Conservation (phyloP, 345 rosid species). For the Nasturtium officinale region DNA sequence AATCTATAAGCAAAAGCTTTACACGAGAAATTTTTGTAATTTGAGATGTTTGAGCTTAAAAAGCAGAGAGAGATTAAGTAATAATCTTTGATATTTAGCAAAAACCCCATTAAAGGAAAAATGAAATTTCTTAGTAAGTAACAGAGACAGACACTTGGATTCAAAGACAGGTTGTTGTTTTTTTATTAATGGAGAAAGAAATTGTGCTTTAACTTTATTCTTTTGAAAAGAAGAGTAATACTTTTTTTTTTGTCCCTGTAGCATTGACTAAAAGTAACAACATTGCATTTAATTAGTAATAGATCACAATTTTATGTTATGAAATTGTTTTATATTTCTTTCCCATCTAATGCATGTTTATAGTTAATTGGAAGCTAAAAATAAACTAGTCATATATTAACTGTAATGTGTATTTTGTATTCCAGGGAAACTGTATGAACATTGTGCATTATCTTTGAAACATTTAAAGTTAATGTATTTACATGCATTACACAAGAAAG, state of each 20-base stretch:
- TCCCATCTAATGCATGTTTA: constrained; percentile 19
- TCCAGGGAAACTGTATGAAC: constrained; percentile 26
- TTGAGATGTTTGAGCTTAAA: constrained; percentile 2
- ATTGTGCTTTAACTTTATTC: constrained; percentile 17
- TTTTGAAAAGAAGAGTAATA: constrained; percentile 23
- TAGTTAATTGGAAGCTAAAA: constrained; percentile 4
- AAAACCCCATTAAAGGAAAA: constrained; percentile 55
- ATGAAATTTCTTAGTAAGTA: constrained; percentile 32
- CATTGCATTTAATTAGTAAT: constrained; percentile 3
- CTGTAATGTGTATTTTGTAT: constrained; percentile 1
- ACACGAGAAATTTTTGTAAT: neutral
- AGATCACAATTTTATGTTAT: neutral
- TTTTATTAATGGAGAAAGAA: constrained; percentile 12
- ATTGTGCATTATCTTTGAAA: constrained; percentile 24
- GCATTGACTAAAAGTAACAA: neutral
- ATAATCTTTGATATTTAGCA: constrained; percentile 38
- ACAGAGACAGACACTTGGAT: constrained; percentile 51
- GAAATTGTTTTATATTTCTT: constrained; percentile 2
- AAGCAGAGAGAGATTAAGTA: constrained; percentile 8
- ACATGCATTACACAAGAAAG: neutral
- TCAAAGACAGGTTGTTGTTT: constrained; percentile 58
- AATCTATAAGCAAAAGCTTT: neutral
- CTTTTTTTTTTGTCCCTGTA: neutral
- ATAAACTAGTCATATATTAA: neutral
- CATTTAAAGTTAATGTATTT: constrained; percentile 10